Evolutionary conservation across 495 filamentous ascomycete species (phyloP).

Genomic region (Hypoxylon cercidicola): DNA sequence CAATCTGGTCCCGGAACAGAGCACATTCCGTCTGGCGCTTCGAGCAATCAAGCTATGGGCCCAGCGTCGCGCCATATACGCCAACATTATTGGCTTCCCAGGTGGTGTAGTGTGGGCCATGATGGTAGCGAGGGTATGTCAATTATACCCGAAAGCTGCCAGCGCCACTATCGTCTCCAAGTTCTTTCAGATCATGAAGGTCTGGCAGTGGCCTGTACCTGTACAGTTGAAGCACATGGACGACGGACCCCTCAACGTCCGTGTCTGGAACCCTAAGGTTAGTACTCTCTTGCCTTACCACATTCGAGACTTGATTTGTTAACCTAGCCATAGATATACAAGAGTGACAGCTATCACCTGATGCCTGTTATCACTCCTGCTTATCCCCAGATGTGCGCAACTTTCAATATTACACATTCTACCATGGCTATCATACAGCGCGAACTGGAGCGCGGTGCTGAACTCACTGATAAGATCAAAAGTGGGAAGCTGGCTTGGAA

Average conservation of each 20-base stretch:
- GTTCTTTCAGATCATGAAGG: constrained; percentile 91
- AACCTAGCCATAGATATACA: constrained; percentile 71
- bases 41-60: constrained; percentile 97
- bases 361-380: constrained; percentile 99
- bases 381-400: constrained; percentile 96
- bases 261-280: constrained; percentile 95
- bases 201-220: constrained; percentile 94
- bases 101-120: constrained; percentile 98
- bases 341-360: constrained; percentile 80
- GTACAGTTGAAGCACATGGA: constrained; percentile 90
- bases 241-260: constrained; percentile 78
- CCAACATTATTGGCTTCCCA: constrained; percentile 94
- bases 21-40: constrained; percentile 86
- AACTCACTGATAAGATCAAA: constrained; percentile 85
- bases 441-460: constrained; percentile 80
- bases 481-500: constrained; percentile 80
- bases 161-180: constrained; percentile 86
- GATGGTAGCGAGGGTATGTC: constrained; percentile 93
- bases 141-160: constrained; percentile 94
- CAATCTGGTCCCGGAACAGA: constrained; percentile 85
- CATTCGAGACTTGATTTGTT: neutral
- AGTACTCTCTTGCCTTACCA: constrained; percentile 23
- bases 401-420: constrained; percentile 89
- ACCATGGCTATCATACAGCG: constrained; percentile 84
- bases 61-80: constrained; percentile 90